These are phyloP conservation scores for Eimeria sp. DNA, from an alignment of 169 alveolate genomes.

Conservation along the genomic window DNA sequence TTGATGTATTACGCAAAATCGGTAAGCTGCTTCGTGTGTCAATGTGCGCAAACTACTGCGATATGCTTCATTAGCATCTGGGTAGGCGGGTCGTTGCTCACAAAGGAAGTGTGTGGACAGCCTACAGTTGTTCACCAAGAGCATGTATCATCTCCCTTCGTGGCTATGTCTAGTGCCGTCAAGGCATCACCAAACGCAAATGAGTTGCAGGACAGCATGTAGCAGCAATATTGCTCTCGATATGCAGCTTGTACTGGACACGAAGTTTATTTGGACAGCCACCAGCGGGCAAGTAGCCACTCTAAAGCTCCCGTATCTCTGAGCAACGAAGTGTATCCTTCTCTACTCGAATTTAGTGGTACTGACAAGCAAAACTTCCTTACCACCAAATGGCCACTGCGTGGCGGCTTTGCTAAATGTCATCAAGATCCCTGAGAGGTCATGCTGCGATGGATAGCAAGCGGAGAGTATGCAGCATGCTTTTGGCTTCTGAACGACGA, in stretches of 20 bases:
- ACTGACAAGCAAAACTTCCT: neutral
- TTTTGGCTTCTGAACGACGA: neutral
- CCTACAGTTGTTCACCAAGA: neutral
- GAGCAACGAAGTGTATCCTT: neutral
- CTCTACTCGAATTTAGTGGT: neutral
- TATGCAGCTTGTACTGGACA: neutral
- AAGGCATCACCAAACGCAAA: no score
- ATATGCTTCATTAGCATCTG: neutral
- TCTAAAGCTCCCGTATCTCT: neutral
- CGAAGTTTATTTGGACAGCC: neutral
- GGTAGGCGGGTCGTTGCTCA: neutral
- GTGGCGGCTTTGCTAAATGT: neutral
- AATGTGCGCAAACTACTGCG: neutral
- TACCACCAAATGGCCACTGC: neutral
- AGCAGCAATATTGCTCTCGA: neutral
- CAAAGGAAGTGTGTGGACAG: neutral
- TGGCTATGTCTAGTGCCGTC: no score
- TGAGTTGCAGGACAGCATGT: neutral
- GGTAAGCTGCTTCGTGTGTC: no score
- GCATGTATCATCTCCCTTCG: neutral
- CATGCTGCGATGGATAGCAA: neutral
- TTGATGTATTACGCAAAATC: no score
- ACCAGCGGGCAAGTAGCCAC: neutral
- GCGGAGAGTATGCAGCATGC: neutral
- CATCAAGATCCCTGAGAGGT: neutral